Evolutionary conservation across 768 basidiomycete genomes (phyloP).

Genomic region (Pleurotus djamor): DNA sequence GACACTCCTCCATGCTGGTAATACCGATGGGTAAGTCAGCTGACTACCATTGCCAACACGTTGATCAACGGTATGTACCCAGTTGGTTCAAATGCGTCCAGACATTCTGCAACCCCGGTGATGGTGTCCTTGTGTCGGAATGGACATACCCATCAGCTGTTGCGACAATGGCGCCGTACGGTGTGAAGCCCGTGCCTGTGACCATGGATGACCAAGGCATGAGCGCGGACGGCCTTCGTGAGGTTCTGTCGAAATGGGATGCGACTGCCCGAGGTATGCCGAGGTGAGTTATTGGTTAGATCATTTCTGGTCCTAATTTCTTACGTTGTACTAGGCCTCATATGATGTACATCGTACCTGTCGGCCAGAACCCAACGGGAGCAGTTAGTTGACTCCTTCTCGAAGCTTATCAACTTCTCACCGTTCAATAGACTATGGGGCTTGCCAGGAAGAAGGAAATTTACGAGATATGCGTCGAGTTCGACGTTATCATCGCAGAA

Average conservation of each 20-base stretch:
- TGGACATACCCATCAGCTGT: slow-evolving; percentile 72
- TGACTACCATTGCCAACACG: background rate
- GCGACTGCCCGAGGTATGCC: slow-evolving; percentile 39
- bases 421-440: slow-evolving; percentile 52
- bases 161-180: slow-evolving; percentile 31
- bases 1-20: slow-evolving; percentile 59
- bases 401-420: background rate
- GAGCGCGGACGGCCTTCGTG: slow-evolving; percentile 52
- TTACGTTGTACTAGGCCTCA: slow-evolving; percentile 45
- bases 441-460: slow-evolving; percentile 69
- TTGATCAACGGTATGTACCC: slow-evolving; percentile 8
- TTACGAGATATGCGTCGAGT: slow-evolving; percentile 80
- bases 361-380: slow-evolving; percentile 85
- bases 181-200: slow-evolving; percentile 49
- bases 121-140: slow-evolving; percentile 57
- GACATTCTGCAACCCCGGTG: slow-evolving; percentile 68
- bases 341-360: slow-evolving; percentile 72
- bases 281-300: background rate
- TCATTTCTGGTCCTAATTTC: background rate
- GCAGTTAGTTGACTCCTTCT: slow-evolving; percentile 37
- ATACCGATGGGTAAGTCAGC: slow-evolving; percentile 53
- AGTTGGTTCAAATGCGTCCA: slow-evolving; percentile 50
- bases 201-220: slow-evolving; percentile 73
- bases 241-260: slow-evolving; percentile 67
- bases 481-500: slow-evolving; percentile 64